Evolutionary conservation across 192 early-diverging fungal species (phyloP).

Genomic region (Coemansia sp.): DNA sequence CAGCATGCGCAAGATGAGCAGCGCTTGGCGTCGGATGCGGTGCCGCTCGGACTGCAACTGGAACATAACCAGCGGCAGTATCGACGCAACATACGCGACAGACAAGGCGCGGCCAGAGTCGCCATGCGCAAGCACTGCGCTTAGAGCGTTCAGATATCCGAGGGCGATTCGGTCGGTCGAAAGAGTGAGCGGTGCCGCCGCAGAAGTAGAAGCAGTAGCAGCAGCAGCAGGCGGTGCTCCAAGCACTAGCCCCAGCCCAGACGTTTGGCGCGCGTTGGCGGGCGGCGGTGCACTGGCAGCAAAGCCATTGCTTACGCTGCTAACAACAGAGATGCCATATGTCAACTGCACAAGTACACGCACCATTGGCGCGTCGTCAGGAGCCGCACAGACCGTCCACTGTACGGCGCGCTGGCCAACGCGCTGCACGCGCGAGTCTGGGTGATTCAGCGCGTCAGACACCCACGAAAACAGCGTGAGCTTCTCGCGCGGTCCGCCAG

Average conservation of each 20-base stretch:
- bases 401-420: constrained; percentile 45
- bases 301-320: constrained; percentile 28
- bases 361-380: constrained; percentile 32
- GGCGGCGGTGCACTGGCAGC: not conserved
- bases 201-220: too few relatives aligned
- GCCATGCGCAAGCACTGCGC: constrained; percentile 12
- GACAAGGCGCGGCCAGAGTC: constrained; percentile 14
- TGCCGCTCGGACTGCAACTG: constrained; percentile 35
- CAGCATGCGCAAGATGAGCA: constrained; percentile 34
- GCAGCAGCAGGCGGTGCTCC: constrained; percentile 6
- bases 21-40: constrained; percentile 37
- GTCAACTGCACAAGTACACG: constrained; percentile 43
- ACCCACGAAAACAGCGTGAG: constrained; percentile 45
- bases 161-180: constrained; percentile 31
- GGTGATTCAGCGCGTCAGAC: constrained; percentile 37
- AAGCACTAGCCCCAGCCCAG: constrained; percentile 41
- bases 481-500: constrained; percentile 48
- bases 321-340: constrained; percentile 35
- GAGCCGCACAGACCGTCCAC: constrained; percentile 40
- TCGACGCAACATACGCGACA: constrained; percentile 15
- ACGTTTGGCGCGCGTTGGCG: constrained; percentile 5
- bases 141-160: constrained; percentile 37
- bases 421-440: constrained; percentile 25
- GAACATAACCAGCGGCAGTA: constrained; percentile 41
- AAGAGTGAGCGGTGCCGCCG: constrained; percentile 5